These are phyloP conservation scores for Dictyostelium brefeldianum DNA, from an alignment of 78 protist species.

Conservation along the genomic window DNA sequence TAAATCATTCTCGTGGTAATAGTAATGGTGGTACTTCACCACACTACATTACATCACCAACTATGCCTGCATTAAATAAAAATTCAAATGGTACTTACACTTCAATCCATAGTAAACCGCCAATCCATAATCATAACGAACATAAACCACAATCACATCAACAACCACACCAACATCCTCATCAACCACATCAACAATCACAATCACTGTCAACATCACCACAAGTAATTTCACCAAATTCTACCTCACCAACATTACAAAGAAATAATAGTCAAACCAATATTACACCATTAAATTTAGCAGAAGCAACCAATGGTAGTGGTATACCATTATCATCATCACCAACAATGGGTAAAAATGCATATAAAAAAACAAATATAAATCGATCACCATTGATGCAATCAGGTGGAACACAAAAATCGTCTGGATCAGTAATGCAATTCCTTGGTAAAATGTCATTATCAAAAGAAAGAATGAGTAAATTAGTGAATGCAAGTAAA, in stretches of 20 bases:
- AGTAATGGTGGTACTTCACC: not conserved
- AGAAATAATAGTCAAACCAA: not conserved
- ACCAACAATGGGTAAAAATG: constrained; percentile 3
- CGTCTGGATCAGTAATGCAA: constrained; percentile 28
- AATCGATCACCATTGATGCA: constrained; percentile 42
- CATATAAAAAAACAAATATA: not conserved
- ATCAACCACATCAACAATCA: not conserved
- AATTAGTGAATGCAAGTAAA: constrained; percentile 45
- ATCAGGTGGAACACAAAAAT: not conserved
- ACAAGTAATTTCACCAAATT: not conserved
- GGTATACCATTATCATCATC: constrained; percentile 22
- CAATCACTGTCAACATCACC: not conserved
- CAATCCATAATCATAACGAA: not conserved
- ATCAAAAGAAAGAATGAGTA: constrained; percentile 72
- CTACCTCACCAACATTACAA: not conserved
- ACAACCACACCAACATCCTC: not conserved
- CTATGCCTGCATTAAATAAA: constrained; percentile 21
- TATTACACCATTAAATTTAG: not conserved
- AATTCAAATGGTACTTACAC: not conserved
- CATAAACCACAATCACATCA: not conserved
- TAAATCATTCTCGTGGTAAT: not conserved
- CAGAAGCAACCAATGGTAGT: not conserved
- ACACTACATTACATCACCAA: constrained; percentile 1
- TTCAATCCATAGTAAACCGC: not conserved
- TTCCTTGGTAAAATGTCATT: constrained; percentile 53